Conservation (phyloP, 768 basidiomycete genomes). For the Filobasidium floriforme region DNA sequence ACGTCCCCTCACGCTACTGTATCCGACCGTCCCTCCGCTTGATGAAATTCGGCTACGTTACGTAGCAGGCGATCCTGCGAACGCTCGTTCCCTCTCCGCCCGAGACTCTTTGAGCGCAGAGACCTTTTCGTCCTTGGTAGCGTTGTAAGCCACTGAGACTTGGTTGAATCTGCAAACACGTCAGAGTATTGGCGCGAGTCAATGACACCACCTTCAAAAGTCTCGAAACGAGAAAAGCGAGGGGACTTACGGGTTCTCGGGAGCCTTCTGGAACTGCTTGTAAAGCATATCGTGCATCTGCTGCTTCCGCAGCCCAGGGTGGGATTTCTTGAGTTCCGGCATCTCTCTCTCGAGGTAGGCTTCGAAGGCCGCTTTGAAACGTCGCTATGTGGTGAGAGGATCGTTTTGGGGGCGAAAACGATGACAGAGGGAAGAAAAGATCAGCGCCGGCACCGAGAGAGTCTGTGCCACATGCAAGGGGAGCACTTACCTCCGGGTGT, state of each 20-base stretch:
- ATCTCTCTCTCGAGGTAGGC: constrained; percentile 82
- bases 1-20: not conserved
- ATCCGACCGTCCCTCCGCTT: too few species aligned
- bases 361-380: constrained; percentile 89
- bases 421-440: not conserved
- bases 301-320: constrained; percentile 80
- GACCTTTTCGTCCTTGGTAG: constrained; percentile 76
- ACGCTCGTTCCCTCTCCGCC: constrained; percentile 33
- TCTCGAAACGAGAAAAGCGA: too few species aligned
- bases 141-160: constrained; percentile 67
- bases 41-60: too few species aligned
- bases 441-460: too few species aligned
- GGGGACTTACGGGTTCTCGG: constrained; percentile 82
- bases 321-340: constrained; percentile 70
- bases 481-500: constrained; percentile 83
- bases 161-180: constrained; percentile 69
- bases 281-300: constrained; percentile 87
- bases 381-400: constrained; percentile 54
- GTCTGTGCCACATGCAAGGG: too few species aligned
- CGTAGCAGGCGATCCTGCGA: not conserved
- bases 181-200: constrained; percentile 2
- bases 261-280: constrained; percentile 94
- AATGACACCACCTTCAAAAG: too few species aligned
- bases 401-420: not conserved
- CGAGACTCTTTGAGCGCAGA: constrained; percentile 57